Percentiles rank a stretch among this genome's conserved stretches.
phyloP scores from a whole-genome alignment of 2,329 filamentous ascomycete species.

The Pestalotiopsis sp. region DNA sequence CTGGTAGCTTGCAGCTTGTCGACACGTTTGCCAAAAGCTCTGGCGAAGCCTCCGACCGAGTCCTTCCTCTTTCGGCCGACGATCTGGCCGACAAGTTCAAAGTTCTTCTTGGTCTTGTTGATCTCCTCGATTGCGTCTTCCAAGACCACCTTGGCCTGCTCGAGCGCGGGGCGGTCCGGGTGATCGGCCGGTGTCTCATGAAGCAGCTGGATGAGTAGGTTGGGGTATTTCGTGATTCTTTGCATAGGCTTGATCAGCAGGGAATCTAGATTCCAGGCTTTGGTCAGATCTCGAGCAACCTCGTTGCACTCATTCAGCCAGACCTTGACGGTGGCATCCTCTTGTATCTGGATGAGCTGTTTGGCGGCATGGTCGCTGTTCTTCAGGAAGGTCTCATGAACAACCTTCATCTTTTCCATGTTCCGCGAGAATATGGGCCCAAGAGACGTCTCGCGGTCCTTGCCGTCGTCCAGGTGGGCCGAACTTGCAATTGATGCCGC shows the following conservation, averaged over 20 bases:
- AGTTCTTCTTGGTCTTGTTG: slow-evolving; percentile 94
- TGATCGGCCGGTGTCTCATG: slow-evolving; percentile 81
- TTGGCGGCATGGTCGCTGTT: slow-evolving; percentile 66
- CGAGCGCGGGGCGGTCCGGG: slow-evolving; percentile 73
- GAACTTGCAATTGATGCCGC: slow-evolving; percentile 36
- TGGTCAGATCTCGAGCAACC: slow-evolving; percentile 88
- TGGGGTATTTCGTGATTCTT: slow-evolving; percentile 89
- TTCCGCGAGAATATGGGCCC: slow-evolving; percentile 58
- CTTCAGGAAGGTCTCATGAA: slow-evolving; percentile 64
- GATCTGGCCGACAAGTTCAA: slow-evolving; percentile 88
- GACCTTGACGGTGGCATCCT: slow-evolving; percentile 68
- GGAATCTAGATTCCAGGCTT: slow-evolving; percentile 93
- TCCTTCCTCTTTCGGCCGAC: slow-evolving; percentile 85
- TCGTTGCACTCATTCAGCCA: slow-evolving; percentile 95
- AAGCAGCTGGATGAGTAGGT: slow-evolving; percentile 79
- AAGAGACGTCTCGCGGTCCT: slow-evolving; percentile 54
- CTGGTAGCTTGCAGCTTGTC: slow-evolving; percentile 76
- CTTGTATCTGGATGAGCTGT: slow-evolving; percentile 63
- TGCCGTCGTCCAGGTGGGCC: slow-evolving; percentile 50
- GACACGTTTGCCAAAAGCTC: slow-evolving; percentile 86
- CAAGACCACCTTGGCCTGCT: slow-evolving; percentile 52
- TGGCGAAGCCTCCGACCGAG: slow-evolving; percentile 80
- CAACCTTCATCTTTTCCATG: slow-evolving; percentile 61
- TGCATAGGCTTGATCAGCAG: slow-evolving; percentile 98
- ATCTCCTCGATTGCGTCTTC: slow-evolving; percentile 80